phyloP scores from a whole-genome alignment of 257 asterid genomes.

The Linaria vulgaris region DNA sequence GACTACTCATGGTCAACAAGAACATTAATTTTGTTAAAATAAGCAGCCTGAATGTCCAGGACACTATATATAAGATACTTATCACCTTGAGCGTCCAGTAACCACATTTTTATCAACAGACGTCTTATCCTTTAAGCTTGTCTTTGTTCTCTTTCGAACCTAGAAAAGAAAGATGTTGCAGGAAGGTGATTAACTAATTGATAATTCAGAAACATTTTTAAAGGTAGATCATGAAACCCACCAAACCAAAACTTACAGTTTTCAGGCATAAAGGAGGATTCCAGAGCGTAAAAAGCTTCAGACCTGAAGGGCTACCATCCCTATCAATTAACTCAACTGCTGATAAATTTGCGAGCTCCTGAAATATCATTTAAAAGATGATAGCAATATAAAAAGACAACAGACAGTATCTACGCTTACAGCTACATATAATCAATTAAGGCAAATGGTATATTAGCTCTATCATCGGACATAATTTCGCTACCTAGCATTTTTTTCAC shows the following conservation, averaged over 20 bases:
- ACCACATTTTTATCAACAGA: constrained; percentile 47
- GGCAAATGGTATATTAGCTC: constrained; percentile 3
- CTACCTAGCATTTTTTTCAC: too few relatives aligned
- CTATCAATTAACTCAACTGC: constrained; percentile 67
- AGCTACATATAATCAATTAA: constrained; percentile 16
- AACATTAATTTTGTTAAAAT: constrained; percentile 4
- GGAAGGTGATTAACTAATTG: constrained; percentile 20
- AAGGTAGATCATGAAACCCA: constrained; percentile 17
- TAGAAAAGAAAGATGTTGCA: constrained; percentile 31
- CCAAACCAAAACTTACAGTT: constrained; percentile 55
- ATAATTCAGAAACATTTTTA: constrained; percentile 8
- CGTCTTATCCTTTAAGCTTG: constrained; percentile 36
- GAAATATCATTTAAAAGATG: constrained; percentile 21
- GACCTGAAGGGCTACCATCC: constrained; percentile 97
- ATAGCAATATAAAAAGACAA: neutral
- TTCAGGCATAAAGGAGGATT: constrained; percentile 78
- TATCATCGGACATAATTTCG: neutral
- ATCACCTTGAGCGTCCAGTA: constrained; percentile 80
- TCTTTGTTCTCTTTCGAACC: constrained; percentile 55
- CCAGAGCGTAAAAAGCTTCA: constrained; percentile 86
- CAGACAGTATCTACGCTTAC: constrained; percentile 3
- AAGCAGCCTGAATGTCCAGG: constrained; percentile 15
- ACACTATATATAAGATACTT: constrained; percentile 18
- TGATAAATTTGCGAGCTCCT: constrained; percentile 77
- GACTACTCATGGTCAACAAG: neutral